A percentile compares a stretch with the other conserved stretches of the same genome.
phyloP scores from a whole-genome alignment of 140 eudicot genomes.

The Anethum foeniculum region DNA sequence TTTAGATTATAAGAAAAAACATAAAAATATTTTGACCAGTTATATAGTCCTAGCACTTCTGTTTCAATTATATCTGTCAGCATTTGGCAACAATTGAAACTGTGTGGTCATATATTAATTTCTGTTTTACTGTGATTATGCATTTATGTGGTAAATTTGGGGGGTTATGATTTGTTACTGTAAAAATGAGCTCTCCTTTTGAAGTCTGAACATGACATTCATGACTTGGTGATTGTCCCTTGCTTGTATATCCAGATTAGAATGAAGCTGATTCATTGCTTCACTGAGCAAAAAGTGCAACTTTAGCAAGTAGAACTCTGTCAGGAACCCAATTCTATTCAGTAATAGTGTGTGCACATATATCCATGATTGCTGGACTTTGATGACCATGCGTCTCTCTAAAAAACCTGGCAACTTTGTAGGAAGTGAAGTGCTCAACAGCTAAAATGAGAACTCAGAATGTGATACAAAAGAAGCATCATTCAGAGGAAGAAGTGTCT shows the following conservation, averaged over 20 bases:
- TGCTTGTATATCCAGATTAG: constrained; percentile 5
- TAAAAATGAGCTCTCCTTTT: background rate
- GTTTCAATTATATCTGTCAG: background rate
- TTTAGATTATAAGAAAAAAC: background rate
- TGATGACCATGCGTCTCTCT: background rate
- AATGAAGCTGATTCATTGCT: constrained; percentile 8
- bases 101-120: background rate
- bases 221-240: background rate
- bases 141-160: too few relatives aligned
- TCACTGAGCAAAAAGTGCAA: constrained; percentile 5
- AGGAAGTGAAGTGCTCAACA: constrained; percentile 20
- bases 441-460: constrained; percentile 28
- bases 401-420: constrained; percentile 1
- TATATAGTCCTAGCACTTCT: background rate
- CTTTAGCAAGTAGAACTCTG: constrained; percentile 3
- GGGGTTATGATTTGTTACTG: background rate
- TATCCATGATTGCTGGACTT: constrained; percentile 3
- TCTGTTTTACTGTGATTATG: background rate
- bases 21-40: background rate
- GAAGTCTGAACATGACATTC: background rate
- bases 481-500: constrained; percentile 53
- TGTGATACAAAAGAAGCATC: constrained; percentile 29
- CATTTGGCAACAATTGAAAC: background rate
- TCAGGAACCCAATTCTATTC: constrained; percentile 1
- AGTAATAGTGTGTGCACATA: background rate